A percentile compares a stretch with the other conserved stretches of the same genome.
Conservation (phyloP, 306 rosid genomes). For the Macrotyloma uniflorum region DNA sequence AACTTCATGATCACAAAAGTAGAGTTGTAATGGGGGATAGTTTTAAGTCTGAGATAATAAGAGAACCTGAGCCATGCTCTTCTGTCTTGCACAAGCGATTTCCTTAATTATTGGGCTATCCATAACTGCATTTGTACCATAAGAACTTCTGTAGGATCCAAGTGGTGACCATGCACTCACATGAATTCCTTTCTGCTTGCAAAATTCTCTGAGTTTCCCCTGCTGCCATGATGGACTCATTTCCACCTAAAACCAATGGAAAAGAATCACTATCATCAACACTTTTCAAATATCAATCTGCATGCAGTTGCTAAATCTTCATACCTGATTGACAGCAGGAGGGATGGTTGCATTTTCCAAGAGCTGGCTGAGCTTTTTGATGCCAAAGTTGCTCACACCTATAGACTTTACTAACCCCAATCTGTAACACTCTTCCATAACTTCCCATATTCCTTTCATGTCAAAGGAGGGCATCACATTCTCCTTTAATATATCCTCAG, state of each 20-base stretch:
- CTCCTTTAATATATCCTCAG: not conserved
- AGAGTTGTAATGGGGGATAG: not conserved
- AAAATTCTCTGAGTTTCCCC: slow-evolving; percentile 41
- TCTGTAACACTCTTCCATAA: slow-evolving; percentile 46
- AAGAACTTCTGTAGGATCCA: slow-evolving; percentile 31
- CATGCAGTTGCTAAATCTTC: not conserved
- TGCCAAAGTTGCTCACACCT: slow-evolving; percentile 53
- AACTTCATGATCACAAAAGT: not conserved
- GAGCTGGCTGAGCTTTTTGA: slow-evolving; percentile 33
- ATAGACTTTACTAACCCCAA: slow-evolving; percentile 49
- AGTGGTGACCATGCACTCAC: slow-evolving; percentile 61
- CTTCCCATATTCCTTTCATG: slow-evolving; percentile 47
- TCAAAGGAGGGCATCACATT: slow-evolving; percentile 49
- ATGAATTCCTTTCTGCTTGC: slow-evolving; percentile 45
- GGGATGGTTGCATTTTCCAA: slow-evolving; percentile 42
- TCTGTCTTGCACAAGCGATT: slow-evolving; percentile 42
- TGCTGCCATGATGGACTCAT: slow-evolving; percentile 47
- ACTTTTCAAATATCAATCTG: not conserved
- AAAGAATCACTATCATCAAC: not conserved
- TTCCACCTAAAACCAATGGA: slow-evolving; percentile 45
- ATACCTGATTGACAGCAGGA: slow-evolving; percentile 51
- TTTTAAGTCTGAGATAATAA: not conserved
- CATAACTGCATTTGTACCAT: slow-evolving; percentile 41
- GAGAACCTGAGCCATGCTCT: slow-evolving; percentile 46
- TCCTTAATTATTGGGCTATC: slow-evolving; percentile 45